Evolutionary conservation across 768 basidiomycete species (phyloP).

Genomic region (Ephemerocybe angulata): DNA sequence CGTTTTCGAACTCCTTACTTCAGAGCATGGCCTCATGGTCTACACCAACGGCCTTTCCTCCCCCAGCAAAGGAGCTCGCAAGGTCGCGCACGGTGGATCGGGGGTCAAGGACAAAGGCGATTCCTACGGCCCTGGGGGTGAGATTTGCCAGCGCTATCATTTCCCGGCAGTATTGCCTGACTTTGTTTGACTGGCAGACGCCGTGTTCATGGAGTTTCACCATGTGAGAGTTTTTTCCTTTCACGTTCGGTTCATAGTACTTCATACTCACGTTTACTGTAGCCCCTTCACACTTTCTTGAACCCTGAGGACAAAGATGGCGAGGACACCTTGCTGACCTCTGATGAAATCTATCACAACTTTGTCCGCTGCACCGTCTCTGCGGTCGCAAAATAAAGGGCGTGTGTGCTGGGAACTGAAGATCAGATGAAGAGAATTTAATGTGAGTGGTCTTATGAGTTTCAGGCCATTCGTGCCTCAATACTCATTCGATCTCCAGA

Average conservation of each 20-base stretch:
- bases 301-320: constrained; percentile 51
- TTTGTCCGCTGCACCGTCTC: constrained; percentile 57
- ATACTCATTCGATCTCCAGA: too few species aligned
- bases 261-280: too few species aligned
- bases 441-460: too few species aligned
- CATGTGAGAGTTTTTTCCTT: too few species aligned
- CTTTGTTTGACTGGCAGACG: constrained; percentile 33
- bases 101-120: constrained; percentile 51
- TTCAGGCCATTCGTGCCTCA: too few species aligned
- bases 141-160: constrained; percentile 18
- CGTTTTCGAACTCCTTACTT: background rate
- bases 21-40: constrained; percentile 75
- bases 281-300: constrained; percentile 65
- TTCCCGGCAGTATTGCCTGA: constrained; percentile 3
- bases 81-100: constrained; percentile 75
- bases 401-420: background rate
- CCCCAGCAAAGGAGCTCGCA: constrained; percentile 49
- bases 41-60: constrained; percentile 60
- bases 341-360: constrained; percentile 72
- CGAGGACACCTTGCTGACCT: constrained; percentile 65
- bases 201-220: constrained; percentile 68
- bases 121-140: constrained; percentile 58
- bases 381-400: constrained; percentile 23
- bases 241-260: too few species aligned
- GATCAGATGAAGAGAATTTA: background rate